Evolutionary conservation across 139 green algal genomes (phyloP).

Genomic region (Chlamydomonas eustigma): DNA sequence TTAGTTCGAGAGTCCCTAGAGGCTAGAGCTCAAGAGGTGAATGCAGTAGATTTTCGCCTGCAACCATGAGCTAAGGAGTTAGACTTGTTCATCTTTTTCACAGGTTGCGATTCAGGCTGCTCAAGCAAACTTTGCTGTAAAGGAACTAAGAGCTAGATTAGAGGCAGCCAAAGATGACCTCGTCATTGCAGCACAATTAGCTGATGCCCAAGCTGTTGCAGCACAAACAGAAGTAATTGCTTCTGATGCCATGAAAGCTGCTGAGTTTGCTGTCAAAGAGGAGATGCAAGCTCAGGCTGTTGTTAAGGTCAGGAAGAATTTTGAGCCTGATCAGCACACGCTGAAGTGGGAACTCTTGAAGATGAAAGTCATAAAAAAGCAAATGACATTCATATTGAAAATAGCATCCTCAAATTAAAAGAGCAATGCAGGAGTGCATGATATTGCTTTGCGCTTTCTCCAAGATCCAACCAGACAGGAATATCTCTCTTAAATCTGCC

Average conservation of each 20-base stretch:
- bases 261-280: constrained; percentile 69
- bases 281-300: constrained; percentile 70
- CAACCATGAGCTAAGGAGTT: too few species aligned
- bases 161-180: not conserved
- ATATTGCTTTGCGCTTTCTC: too few species aligned
- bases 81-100: not conserved
- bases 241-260: constrained; percentile 70
- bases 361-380: too few species aligned
- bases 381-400: too few species aligned
- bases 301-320: constrained; percentile 21
- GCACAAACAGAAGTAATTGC: constrained; percentile 57
- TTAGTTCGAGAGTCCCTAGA: constrained; percentile 45
- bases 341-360: too few species aligned
- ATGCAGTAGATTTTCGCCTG: not conserved
- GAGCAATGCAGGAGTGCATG: too few species aligned
- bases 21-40: constrained; percentile 43
- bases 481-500: too few species aligned
- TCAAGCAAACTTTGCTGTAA: constrained; percentile 12
- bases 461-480: too few species aligned
- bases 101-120: constrained; percentile 25
- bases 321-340: too few species aligned
- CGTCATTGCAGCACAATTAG: constrained; percentile 1
- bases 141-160: not conserved
- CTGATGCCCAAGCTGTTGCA: not conserved
- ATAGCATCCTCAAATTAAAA: too few species aligned